Evolutionary conservation across 108 stramenopile species (phyloP).

Genomic region (Nannochloropsis oceanica): DNA sequence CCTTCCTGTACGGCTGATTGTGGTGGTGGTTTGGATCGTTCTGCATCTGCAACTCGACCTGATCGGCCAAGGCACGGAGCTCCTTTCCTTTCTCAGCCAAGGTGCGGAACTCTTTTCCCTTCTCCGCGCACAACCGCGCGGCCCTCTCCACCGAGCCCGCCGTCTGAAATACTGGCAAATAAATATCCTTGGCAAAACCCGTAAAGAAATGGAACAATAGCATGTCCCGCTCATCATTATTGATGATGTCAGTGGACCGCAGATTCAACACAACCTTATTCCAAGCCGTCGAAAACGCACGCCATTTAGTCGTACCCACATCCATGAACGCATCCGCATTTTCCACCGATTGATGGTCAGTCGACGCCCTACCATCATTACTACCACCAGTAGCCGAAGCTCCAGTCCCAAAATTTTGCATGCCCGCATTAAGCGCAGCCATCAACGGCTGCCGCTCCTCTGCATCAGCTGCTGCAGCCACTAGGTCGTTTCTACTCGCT

Average conservation of each 20-base stretch:
- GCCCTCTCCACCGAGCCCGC: slow-evolving; percentile 86
- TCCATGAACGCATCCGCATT: slow-evolving; percentile 52
- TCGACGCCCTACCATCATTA: neutral
- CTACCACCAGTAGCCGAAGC: neutral
- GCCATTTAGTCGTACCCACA: slow-evolving; percentile 90
- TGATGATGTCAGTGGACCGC: slow-evolving; percentile 56
- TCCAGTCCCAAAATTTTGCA: neutral
- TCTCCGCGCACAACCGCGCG: slow-evolving; percentile 3
- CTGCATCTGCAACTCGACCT: too few species aligned
- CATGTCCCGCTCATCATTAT: slow-evolving; percentile 72
- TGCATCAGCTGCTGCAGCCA: slow-evolving; percentile 50
- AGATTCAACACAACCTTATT: slow-evolving; percentile 82
- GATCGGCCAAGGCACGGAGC: neutral
- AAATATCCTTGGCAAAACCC: slow-evolving; percentile 81
- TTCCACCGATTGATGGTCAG: neutral
- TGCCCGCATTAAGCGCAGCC: neutral
- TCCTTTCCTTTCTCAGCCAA: neutral
- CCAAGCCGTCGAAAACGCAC: slow-evolving; percentile 90
- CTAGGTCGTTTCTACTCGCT: neutral
- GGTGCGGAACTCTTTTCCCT: neutral
- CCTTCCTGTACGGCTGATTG: neutral
- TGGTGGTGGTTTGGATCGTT: neutral
- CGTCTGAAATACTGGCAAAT: slow-evolving; percentile 89
- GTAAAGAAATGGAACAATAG: slow-evolving; percentile 84
- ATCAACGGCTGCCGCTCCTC: slow-evolving; percentile 53